These are phyloP conservation scores for Wallacemonas sp. DNA, from an alignment of 208 protist species.

Conservation along the genomic window DNA sequence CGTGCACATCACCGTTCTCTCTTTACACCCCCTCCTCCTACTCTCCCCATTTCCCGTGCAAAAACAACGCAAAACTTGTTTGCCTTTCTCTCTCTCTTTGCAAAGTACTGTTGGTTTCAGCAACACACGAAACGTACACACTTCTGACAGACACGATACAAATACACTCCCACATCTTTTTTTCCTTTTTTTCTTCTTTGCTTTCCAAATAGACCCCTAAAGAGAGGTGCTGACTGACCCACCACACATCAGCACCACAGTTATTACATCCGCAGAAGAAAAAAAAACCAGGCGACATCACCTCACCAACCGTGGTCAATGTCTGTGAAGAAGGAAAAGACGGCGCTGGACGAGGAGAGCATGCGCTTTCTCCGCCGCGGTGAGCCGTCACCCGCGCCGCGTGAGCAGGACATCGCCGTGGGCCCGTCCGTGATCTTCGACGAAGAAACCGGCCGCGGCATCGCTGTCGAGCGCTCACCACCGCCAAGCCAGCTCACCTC, in stretches of 20 bases:
- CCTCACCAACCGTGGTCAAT: background rate
- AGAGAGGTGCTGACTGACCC: too few species aligned
- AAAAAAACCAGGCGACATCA: background rate
- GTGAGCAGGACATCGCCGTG: conserved; percentile 25
- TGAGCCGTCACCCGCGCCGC: conserved; percentile 11
- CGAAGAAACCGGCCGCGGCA: conserved; percentile 29
- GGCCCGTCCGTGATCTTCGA: conserved; percentile 66
- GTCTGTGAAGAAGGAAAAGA: conserved; percentile 11
- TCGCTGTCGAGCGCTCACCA: conserved; percentile 28
- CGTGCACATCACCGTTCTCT: background rate
- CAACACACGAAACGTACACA: too few species aligned
- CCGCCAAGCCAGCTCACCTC: conserved; percentile 40
- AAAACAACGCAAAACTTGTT: background rate
- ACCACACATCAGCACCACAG: too few species aligned
- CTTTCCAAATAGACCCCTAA: background rate
- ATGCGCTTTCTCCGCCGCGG: conserved; percentile 24
- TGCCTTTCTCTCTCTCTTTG: background rate
- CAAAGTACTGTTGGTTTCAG: too few species aligned
- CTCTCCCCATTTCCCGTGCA: background rate
- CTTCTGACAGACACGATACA: too few species aligned
- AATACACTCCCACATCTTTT: conserved; percentile 5
- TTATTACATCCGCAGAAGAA: too few species aligned
- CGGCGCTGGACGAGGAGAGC: conserved; percentile 9
- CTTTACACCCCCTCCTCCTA: background rate
- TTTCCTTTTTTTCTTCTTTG: conserved; percentile 3